Base-by-base conservation (phyloP, 495 filamentous ascomycete genomes). In the Cudoniella acicularis region DNA sequence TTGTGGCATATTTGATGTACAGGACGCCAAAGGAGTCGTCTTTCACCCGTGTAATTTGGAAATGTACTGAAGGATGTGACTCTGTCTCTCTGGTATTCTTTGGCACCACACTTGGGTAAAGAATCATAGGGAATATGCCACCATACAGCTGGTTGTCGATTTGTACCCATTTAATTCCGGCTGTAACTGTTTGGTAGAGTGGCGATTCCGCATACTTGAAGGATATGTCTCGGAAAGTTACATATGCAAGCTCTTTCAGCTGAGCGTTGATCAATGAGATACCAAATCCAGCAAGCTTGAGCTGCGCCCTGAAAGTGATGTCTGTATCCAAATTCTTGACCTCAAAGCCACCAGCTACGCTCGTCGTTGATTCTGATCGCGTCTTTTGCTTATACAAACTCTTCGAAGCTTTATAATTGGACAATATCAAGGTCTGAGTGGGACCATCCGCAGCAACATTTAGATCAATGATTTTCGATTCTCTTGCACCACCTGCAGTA, bases 81-180 rank as follows among this genome's bases (percentile, higher is more conserved):
- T 97, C 95, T 74, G 96, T 95, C 72, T 98, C 95, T 73, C 91
- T 93, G 23, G 91, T 92, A 57, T 92, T 94, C 77, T 98, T 98
- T 1, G 95, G 95, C 10, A 98, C 94, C n/a, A 98, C 94, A 71
- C 91, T 96, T 10, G 94, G 94, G 69, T 98, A 98, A 41, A 98
- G 77, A 56, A 98, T 85, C 72, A 98, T 96, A 0, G 94, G 94
- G 79, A 98, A 98, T 62, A 98, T 91, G 13, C 94, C 94, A 43
- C 94, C 94, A 68, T 98, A 98, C 22, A 98, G 86, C 68, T 98
- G 94, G 67, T 98, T 98, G 75, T 98, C 94, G 67, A 98, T 92
- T 71, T 98, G 94, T 49, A 98, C 92, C 94, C 94, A 98, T 71
- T 97, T 98, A 70, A 96, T 88, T 0, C 89, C 88, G 10, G 91